phyloP scores from a whole-genome alignment of 2,329 filamentous ascomycete species.

The Microsporum audouinii region DNA sequence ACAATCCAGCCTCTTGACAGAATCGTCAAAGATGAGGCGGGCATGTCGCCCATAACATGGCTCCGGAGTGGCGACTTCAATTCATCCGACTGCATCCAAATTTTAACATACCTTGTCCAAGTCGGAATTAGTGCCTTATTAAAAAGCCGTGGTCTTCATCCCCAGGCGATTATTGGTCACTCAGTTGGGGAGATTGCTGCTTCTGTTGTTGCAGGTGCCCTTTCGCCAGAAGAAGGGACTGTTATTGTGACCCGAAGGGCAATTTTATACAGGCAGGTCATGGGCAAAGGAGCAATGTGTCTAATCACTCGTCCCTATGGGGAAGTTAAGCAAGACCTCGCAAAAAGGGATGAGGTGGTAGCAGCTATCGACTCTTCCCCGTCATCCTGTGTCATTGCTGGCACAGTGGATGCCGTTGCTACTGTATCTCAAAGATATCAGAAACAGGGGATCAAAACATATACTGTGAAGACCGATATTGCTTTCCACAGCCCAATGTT shows the following conservation, averaged over 20 bases:
- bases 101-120: not conserved
- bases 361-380: not conserved
- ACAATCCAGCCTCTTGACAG: not conserved
- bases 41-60: not conserved
- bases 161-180: constrained; percentile 13
- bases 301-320: not conserved
- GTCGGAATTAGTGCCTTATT: not conserved
- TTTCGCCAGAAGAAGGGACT: constrained; percentile 20
- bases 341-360: not conserved
- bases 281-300: not conserved
- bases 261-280: not conserved
- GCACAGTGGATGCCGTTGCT: not conserved
- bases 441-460: not conserved
- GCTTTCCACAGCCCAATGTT: not conserved
- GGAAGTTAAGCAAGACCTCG: not conserved
- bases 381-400: not conserved
- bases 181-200: constrained; percentile 15
- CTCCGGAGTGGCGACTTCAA: not conserved
- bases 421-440: not conserved
- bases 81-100: not conserved
- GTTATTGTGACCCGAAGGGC: not conserved
- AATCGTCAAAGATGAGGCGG: not conserved
- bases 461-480: not conserved
- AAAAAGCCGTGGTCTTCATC: not conserved
- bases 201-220: constrained; percentile 16